Percentiles rank a stretch among this genome's conserved stretches.
phyloP scores from a whole-genome alignment of 2,329 filamentous ascomycete genomes.

The Claviceps monticola region DNA sequence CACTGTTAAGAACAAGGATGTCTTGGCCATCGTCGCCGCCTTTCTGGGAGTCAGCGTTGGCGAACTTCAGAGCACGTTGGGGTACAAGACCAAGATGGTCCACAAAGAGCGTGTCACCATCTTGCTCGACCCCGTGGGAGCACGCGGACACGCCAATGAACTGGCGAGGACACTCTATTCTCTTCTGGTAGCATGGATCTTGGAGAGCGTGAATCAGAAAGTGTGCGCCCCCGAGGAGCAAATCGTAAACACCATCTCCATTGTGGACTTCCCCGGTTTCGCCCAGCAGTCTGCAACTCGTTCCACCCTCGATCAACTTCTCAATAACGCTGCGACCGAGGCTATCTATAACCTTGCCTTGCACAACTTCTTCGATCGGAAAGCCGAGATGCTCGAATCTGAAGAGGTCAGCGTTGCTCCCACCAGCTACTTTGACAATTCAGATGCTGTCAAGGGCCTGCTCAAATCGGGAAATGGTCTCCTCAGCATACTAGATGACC shows the following conservation, averaged over 20 bases:
- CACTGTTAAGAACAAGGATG: constrained; percentile 85
- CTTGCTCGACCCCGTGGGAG: constrained; percentile 87
- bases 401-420: constrained; percentile 84
- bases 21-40: constrained; percentile 73
- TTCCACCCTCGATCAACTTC: constrained; percentile 77
- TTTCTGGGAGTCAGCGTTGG: constrained; percentile 76
- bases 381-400: constrained; percentile 82
- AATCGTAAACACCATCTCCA: constrained; percentile 84
- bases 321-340: constrained; percentile 90
- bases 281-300: constrained; percentile 70
- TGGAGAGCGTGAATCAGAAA: constrained; percentile 82
- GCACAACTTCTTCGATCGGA: constrained; percentile 91
- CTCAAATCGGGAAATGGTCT: constrained; percentile 88
- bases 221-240: constrained; percentile 78
- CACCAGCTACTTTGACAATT: constrained; percentile 96
- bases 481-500: constrained; percentile 88
- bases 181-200: constrained; percentile 82
- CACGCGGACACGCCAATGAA: constrained; percentile 84
- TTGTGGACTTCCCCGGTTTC: constrained; percentile 95
- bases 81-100: constrained; percentile 94
- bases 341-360: constrained; percentile 85
- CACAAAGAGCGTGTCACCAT: constrained; percentile 95
- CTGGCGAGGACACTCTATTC: constrained; percentile 88
- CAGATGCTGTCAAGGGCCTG: constrained; percentile 80
- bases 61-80: constrained; percentile 76